A percentile compares a stretch with the other conserved stretches of the same genome.
phyloP scores from a whole-genome alignment of 129 eudicot genomes.

The Tagetes erecta region DNA sequence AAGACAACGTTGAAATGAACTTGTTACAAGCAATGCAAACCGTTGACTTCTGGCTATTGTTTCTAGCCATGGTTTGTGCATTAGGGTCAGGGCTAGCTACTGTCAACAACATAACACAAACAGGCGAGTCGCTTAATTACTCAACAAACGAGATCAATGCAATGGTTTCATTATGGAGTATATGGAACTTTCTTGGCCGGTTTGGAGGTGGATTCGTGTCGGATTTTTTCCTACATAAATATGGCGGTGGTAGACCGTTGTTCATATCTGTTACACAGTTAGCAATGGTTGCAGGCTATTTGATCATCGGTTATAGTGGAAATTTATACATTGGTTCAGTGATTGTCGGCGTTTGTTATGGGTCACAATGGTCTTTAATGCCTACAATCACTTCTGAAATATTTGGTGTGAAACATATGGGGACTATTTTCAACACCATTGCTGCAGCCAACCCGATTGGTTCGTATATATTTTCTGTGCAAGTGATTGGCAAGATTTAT shows the following conservation, averaged over 20 bases:
- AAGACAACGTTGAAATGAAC: conserved; percentile 43
- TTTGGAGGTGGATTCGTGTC: conserved; percentile 81
- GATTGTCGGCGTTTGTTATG: conserved; percentile 80
- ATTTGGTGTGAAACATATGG: conserved; percentile 84
- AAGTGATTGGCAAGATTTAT: conserved; percentile 68
- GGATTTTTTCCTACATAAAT: conserved; percentile 55
- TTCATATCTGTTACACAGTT: conserved; percentile 59
- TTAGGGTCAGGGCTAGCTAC: conserved; percentile 97
- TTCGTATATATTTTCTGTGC: conserved; percentile 70
- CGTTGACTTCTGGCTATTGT: conserved; percentile 78
- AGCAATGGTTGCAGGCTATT: conserved; percentile 65
- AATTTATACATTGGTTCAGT: conserved; percentile 71
- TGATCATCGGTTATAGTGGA: conserved; percentile 74
- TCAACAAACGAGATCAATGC: conserved; percentile 47
- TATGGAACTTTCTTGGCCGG: conserved; percentile 95
- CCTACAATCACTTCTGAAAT: conserved; percentile 86
- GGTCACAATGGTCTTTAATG: conserved; percentile 93
- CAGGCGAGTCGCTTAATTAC: conserved; percentile 77
- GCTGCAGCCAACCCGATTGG: conserved; percentile 45
- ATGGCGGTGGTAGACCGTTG: conserved; percentile 72
- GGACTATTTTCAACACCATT: conserved; percentile 84
- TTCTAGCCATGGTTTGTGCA: conserved; percentile 68
- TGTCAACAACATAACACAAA: conserved; percentile 74
- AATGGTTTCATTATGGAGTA: conserved; percentile 85
- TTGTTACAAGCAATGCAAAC: conserved; percentile 56